phyloP scores from a whole-genome alignment of 495 filamentous ascomycete species.

The Penicilliopsis zonata region DNA sequence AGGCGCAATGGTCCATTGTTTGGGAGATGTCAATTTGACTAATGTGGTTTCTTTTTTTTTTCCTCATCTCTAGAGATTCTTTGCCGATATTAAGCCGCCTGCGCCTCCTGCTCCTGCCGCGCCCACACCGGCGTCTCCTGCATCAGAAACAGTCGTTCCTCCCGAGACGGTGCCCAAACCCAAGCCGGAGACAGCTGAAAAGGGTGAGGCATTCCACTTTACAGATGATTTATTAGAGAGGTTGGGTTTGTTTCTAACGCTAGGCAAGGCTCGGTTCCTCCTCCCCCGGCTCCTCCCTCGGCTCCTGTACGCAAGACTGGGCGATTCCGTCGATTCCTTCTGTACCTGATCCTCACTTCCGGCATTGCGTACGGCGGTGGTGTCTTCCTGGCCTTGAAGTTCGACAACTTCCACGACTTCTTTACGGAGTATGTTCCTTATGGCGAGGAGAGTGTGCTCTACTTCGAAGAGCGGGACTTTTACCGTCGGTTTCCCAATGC shows the following conservation, averaged over 20 bases:
- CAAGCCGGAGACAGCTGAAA: constrained; percentile 20
- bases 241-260: neutral
- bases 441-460: constrained; percentile 90
- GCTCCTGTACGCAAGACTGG: constrained; percentile 53
- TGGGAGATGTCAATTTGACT: constrained; percentile 6
- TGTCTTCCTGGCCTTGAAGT: constrained; percentile 81
- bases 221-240: too few species aligned
- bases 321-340: constrained; percentile 63
- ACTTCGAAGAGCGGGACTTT: constrained; percentile 93
- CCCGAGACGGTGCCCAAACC: constrained; percentile 46
- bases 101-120: constrained; percentile 16
- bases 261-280: constrained; percentile 13
- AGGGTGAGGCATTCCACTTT: constrained; percentile 21
- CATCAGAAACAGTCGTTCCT: constrained; percentile 42
- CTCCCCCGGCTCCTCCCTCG: constrained; percentile 24
- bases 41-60: constrained; percentile 7
- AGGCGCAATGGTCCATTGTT: constrained; percentile 3
- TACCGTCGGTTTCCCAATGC: constrained; percentile 78
- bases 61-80: constrained; percentile 31
- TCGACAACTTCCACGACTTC: constrained; percentile 97
- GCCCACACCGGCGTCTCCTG: constrained; percentile 31
- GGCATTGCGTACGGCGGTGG: constrained; percentile 74
- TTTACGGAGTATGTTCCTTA: constrained; percentile 96
- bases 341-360: constrained; percentile 59
- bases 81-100: constrained; percentile 29